Evolutionary conservation across 345 rosid species (phyloP), one percentile per base, ranked within the genome.

Genomic region (Camelina laxa): DNA sequence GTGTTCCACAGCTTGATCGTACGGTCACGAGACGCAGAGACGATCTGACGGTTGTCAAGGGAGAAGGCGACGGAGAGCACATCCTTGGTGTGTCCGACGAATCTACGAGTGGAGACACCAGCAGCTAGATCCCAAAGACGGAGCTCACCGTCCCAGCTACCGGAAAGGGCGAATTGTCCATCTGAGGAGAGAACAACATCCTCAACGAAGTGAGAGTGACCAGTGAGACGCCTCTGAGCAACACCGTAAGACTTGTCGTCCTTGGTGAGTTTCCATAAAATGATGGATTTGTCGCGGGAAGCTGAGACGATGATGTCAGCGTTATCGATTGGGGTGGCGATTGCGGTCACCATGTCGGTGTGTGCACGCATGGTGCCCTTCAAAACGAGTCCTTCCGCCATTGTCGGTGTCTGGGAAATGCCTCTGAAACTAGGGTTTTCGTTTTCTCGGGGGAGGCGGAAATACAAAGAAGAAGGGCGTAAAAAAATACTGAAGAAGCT

Each of bases 131-230:
- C 98, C 98, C 98, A 94, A 42, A 94, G 96, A 7, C 98, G 97
- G 22, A 94, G 97, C 88, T 94, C 98, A 22, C 96, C 88, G 75
- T 94, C 98, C 98, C 98, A 94, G 41, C 97, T 87, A 6, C 98
- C 96, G 30, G 98, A 94, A 42, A 94, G 94, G 0, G 98, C 98
- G 75, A 94, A 94, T 84, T 91, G 97, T 15, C 97, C 89, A 49
- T 94, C 98, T 16, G 95, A 94, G 11, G 99, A 95, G 42, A 95
- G 94, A 10, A 95, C 99, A 16, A 92, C 99, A 38, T 95, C 99
- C 81, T 95, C 84, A 3, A 92, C 97, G 59, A 92, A 95, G 79
- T 88, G 93, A 24, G 98, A 92, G 77, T 95, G 99, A 19, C 99
- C 99, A 31, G 97, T 92, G 62, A 95, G 89, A 47, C 99, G 86